Conservation (phyloP, 352 stramenopile genomes). For the Blastocystis sp. region DNA sequence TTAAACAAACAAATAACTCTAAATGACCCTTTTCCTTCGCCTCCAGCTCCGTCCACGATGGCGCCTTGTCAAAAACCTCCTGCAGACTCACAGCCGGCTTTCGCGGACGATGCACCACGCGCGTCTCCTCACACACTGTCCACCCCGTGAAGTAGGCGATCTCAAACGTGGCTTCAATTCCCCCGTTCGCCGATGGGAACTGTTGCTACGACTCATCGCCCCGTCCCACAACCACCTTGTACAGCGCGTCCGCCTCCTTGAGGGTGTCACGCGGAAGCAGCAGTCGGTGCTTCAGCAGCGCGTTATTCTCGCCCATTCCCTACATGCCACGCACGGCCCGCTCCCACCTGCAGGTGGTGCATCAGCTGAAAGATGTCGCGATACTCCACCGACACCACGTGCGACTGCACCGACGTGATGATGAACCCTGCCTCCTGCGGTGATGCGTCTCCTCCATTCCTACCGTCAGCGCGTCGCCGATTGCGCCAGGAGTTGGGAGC, state of each 20-base stretch:
- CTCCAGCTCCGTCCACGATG: neutral
- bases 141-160: constrained; percentile 19
- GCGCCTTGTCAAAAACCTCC: constrained; percentile 4
- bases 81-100: neutral
- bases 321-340: neutral
- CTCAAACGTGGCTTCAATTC: constrained; percentile 24
- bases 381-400: constrained; percentile 42
- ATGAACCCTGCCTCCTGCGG: constrained; percentile 44
- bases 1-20: neutral
- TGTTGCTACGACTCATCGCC: neutral
- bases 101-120: neutral
- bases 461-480: constrained; percentile 28
- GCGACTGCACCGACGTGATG: constrained; percentile 13
- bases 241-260: constrained; percentile 30
- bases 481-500: constrained; percentile 20
- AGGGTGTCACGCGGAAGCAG: neutral
- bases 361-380: constrained; percentile 55
- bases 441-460: neutral
- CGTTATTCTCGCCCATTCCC: constrained; percentile 51
- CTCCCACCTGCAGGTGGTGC: constrained; percentile 33
- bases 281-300: neutral
- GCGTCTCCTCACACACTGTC: constrained; percentile 39
- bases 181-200: constrained; percentile 16
- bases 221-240: neutral
- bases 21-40: neutral